Evolutionary conservation across 306 rosid genomes (phyloP).

Genomic region (Malus sylvestris): DNA sequence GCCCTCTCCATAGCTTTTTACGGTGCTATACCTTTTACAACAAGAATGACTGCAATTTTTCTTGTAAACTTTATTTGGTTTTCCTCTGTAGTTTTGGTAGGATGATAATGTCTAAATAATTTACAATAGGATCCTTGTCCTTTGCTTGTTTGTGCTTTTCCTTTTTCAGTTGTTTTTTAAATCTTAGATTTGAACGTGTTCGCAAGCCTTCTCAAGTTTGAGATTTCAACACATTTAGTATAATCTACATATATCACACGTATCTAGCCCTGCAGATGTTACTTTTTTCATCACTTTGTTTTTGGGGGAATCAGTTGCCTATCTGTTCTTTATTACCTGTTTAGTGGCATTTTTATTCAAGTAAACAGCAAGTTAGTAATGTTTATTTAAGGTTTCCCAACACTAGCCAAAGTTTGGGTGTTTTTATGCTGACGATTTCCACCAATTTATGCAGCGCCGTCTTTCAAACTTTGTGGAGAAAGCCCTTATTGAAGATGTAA

Average conservation of each 20-base stretch:
- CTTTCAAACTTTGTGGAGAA: slow-evolving; percentile 74
- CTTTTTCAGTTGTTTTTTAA: neutral
- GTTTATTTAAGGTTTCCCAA: neutral
- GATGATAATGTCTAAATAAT: neutral
- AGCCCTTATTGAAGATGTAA: slow-evolving; percentile 78
- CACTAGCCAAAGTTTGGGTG: neutral
- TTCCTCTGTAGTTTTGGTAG: neutral
- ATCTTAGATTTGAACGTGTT: neutral
- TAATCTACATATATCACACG: neutral
- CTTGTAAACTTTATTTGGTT: neutral
- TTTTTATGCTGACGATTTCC: slow-evolving; percentile 1
- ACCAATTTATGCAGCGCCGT: slow-evolving; percentile 52
- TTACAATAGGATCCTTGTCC: neutral
- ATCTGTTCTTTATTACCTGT: neutral
- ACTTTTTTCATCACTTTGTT: neutral
- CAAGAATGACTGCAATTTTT: neutral
- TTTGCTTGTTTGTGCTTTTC: neutral
- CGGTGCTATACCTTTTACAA: neutral
- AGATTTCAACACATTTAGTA: neutral
- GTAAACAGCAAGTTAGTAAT: neutral
- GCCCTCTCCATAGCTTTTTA: too few species aligned
- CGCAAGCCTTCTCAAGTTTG: neutral
- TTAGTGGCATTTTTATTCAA: neutral
- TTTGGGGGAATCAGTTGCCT: neutral
- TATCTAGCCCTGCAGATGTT: neutral